These are phyloP conservation scores for Cytospora leucostoma DNA, from an alignment of 2,329 filamentous ascomycete species.

Conservation along the genomic window DNA sequence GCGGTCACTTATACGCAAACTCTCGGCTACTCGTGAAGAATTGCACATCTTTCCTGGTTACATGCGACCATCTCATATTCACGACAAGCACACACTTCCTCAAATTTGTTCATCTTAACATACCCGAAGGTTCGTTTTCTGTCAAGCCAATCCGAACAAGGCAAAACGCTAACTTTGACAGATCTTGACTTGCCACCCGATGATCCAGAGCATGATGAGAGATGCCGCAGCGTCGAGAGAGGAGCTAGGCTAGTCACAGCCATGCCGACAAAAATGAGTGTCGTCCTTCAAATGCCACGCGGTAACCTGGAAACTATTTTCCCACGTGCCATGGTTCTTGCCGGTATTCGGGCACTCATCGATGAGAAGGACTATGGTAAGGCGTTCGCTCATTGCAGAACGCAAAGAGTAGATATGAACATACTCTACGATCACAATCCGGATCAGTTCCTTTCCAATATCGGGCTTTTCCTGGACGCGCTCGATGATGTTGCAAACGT, in stretches of 20 bases:
- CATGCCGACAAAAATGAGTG: constrained; percentile 81
- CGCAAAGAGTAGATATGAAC: constrained; percentile 96
- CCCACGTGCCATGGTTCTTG: constrained; percentile 87
- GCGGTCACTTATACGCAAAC: constrained; percentile 78
- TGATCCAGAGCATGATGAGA: constrained; percentile 87
- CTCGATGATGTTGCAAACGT: constrained; percentile 79
- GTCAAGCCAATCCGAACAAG: background rate
- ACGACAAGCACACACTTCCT: constrained; percentile 91
- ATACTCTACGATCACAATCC: constrained; percentile 94
- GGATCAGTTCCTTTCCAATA: constrained; percentile 75
- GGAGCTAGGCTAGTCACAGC: constrained; percentile 85
- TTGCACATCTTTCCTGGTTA: constrained; percentile 87
- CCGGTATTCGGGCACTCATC: constrained; percentile 81
- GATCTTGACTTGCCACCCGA: constrained; percentile 82
- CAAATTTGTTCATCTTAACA: constrained; percentile 85
- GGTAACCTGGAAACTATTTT: constrained; percentile 96
- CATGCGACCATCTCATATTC: constrained; percentile 80
- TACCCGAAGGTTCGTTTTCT: constrained; percentile 58
- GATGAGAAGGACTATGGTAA: constrained; percentile 77
- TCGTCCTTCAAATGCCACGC: constrained; percentile 92
- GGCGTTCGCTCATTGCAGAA: constrained; percentile 86
- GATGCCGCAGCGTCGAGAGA: constrained; percentile 88
- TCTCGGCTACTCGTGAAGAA: constrained; percentile 75
- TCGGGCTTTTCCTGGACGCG: constrained; percentile 79
- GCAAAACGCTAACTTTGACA: constrained; percentile 41